A percentile compares a stretch with the other conserved stretches of the same genome.
Evolutionary conservation across 2,329 filamentous ascomycete genomes (phyloP).

Genomic region (Fusarium sp.): DNA sequence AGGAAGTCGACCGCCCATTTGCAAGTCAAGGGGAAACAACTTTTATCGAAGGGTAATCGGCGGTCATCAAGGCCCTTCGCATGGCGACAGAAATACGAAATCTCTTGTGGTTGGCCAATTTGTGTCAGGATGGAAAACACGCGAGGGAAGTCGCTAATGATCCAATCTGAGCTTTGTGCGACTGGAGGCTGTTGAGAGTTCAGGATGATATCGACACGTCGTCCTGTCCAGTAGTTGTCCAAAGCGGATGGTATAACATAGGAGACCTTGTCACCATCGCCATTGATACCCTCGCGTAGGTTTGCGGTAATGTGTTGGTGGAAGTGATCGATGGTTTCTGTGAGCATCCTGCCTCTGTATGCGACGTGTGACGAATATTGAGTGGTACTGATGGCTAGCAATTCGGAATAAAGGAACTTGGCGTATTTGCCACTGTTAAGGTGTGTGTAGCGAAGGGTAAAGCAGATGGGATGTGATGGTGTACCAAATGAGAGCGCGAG

Average conservation of each 20-base stretch:
- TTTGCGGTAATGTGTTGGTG: rapidly evolving
- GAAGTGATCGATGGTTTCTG: neutral
- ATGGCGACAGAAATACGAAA: rapidly evolving
- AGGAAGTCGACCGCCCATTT: neutral
- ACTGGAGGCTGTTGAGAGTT: neutral
- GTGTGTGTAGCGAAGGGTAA: neutral
- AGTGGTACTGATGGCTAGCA: neutral
- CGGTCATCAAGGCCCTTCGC: neutral
- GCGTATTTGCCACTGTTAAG: neutral
- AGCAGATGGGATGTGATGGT: neutral
- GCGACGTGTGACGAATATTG: neutral
- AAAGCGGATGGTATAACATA: neutral
- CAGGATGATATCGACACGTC: neutral
- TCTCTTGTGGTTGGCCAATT: neutral
- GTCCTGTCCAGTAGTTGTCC: neutral
- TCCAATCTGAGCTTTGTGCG: neutral
- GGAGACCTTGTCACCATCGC: rapidly evolving
- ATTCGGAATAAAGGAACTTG: neutral
- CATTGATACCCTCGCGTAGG: neutral
- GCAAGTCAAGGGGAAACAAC: neutral
- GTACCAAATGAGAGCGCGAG: neutral
- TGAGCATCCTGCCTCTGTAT: neutral
- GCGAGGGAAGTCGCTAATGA: neutral
- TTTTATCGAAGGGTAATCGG: neutral
- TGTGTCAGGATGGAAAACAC: neutral